A percentile compares a stretch with the other conserved stretches of the same genome.
These are phyloP conservation scores for Allantophomopsis cytisporea DNA, from an alignment of 2,329 filamentous ascomycete species.

Conservation along the genomic window DNA sequence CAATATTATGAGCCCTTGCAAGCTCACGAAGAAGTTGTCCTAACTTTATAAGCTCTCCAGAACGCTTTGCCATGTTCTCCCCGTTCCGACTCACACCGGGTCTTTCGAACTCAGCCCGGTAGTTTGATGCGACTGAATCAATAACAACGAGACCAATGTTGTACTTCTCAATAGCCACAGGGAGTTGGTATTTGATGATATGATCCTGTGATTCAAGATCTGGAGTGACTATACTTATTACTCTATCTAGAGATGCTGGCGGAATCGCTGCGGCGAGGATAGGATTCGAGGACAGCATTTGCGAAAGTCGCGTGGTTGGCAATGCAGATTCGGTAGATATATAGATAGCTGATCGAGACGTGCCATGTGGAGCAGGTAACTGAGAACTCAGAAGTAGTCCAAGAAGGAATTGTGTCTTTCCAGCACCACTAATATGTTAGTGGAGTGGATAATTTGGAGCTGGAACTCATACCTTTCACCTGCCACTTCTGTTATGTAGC, in stretches of 20 bases:
- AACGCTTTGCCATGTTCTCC: slow-evolving; percentile 60
- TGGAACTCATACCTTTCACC: slow-evolving; percentile 57
- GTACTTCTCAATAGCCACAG: slow-evolving; percentile 65
- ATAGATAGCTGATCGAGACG: slow-evolving; percentile 69
- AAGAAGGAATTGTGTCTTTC: slow-evolving; percentile 90
- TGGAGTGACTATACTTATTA: slow-evolving; percentile 71
- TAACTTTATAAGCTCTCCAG: slow-evolving; percentile 62
- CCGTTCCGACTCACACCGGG: slow-evolving; percentile 22
- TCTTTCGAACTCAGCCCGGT: slow-evolving; percentile 76
- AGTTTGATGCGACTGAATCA: slow-evolving; percentile 92
- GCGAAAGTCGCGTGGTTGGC: slow-evolving; percentile 65
- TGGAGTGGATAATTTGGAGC: slow-evolving; percentile 1
- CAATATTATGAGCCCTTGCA: slow-evolving; percentile 61
- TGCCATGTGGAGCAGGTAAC: slow-evolving; percentile 58
- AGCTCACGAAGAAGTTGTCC: slow-evolving; percentile 65
- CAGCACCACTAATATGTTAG: slow-evolving; percentile 48
- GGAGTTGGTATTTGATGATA: slow-evolving; percentile 85
- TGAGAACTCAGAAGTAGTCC: slow-evolving; percentile 75
- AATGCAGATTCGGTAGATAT: slow-evolving; percentile 86
- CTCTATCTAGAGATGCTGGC: slow-evolving; percentile 48
- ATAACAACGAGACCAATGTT: slow-evolving; percentile 72
- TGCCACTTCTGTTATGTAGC: slow-evolving; percentile 76
- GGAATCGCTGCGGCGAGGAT: slow-evolving; percentile 30
- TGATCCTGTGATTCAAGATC: slow-evolving; percentile 94
- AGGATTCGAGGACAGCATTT: slow-evolving; percentile 61